Percentiles rank a stretch among this genome's conserved stretches.
phyloP scores from a whole-genome alignment of 495 filamentous ascomycete genomes.

The Tuber aestivum region DNA sequence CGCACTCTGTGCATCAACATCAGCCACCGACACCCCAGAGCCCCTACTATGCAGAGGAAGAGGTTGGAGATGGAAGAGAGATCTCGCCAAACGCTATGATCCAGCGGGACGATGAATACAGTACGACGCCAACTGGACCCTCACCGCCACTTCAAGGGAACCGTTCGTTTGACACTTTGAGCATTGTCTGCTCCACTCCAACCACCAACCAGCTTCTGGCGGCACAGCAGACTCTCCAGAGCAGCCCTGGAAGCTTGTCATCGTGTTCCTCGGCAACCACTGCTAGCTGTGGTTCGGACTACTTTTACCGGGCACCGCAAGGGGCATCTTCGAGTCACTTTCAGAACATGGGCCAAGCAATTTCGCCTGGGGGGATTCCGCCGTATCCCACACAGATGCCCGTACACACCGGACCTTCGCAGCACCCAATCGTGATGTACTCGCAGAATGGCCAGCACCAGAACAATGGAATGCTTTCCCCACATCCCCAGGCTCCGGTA shows the following conservation, averaged over 20 bases:
- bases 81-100: conserved; percentile 45
- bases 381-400: conserved; percentile 33
- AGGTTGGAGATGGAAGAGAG: conserved; percentile 31
- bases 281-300: conserved; percentile 40
- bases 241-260: conserved; percentile 52
- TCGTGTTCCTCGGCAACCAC: conserved; percentile 44
- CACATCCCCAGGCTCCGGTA: conserved; percentile 30
- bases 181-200: conserved; percentile 43
- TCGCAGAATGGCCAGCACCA: conserved; percentile 14
- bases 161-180: conserved; percentile 48
- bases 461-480: conserved; percentile 32
- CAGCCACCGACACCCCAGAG: conserved; percentile 42
- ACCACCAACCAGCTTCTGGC: conserved; percentile 40
- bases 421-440: conserved; percentile 36
- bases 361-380: conserved; percentile 36
- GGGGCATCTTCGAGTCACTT: conserved; percentile 28
- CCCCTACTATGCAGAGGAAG: conserved; percentile 40
- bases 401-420: conserved; percentile 27
- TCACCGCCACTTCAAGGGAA: conserved; percentile 47
- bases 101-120: conserved; percentile 52
- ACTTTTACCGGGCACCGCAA: conserved; percentile 39
- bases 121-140: conserved; percentile 44
- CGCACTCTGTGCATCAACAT: conserved; percentile 35
- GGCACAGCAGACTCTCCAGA: conserved; percentile 45
- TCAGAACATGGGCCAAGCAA: conserved; percentile 13